Percentiles rank a stretch among this genome's conserved stretches.
phyloP scores from a whole-genome alignment of 164 flowering plant genomes.

The Taxillus chinensis region DNA sequence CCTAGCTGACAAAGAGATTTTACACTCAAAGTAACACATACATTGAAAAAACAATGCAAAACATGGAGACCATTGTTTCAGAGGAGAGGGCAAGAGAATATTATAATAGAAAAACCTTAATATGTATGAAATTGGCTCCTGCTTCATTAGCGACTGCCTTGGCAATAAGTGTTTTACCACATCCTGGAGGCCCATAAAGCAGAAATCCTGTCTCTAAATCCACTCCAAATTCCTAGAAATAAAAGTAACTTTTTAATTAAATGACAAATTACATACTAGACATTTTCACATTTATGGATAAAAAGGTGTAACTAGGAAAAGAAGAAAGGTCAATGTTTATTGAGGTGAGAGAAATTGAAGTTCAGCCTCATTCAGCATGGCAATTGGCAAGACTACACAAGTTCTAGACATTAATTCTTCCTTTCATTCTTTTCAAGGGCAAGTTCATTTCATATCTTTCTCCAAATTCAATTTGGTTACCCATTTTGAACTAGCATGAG shows the following conservation, averaged over 20 bases:
- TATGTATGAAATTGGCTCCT: slow-evolving; percentile 90
- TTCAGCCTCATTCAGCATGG: no score
- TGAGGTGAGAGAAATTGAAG: no score
- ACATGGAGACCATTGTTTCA: not conserved
- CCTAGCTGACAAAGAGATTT: no score
- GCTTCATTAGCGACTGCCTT: slow-evolving; percentile 97
- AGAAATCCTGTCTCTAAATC: slow-evolving; percentile 76
- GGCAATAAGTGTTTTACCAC: slow-evolving; percentile 96
- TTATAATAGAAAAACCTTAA: slow-evolving; percentile 44
- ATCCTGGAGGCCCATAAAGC: slow-evolving; percentile 97
- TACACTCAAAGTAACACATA: not conserved
- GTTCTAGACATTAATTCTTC: no score
- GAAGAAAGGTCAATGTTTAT: no score
- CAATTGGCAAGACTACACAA: no score
- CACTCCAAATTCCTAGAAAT: slow-evolving; percentile 55
- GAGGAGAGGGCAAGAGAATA: not conserved
- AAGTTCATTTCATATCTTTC: no score
- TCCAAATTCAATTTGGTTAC: not conserved
- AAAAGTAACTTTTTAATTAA: no score
- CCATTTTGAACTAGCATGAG: not conserved
- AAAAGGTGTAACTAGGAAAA: no score
- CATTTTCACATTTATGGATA: no score
- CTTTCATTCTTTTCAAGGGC: no score
- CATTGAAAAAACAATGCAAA: not conserved
- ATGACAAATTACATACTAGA: no score